Conservation (phyloP, 129 eudicot species). For the Logfia minima region DNA sequence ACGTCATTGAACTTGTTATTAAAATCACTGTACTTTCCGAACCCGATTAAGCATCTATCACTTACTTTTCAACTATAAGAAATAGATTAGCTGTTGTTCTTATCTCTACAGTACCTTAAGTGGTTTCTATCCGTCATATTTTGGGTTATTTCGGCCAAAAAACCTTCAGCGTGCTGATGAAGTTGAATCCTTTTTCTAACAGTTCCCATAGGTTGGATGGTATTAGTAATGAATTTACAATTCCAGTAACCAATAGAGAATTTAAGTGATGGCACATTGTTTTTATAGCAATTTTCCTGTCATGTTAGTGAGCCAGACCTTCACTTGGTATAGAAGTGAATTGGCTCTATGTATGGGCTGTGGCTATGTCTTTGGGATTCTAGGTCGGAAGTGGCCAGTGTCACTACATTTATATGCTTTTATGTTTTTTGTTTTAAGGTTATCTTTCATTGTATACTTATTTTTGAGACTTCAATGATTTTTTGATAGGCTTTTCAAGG, state of each 20-base stretch:
- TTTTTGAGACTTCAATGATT: not conserved
- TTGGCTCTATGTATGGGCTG: not conserved
- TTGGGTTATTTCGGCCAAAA: not conserved
- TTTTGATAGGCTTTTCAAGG: conserved; percentile 69
- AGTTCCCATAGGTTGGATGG: not conserved
- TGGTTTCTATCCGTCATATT: not conserved
- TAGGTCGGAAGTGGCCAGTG: not conserved
- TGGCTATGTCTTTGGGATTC: not conserved
- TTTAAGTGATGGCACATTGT: not conserved
- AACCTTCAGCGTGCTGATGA: not conserved
- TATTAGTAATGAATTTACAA: not conserved
- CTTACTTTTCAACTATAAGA: not conserved
- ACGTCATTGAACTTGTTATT: too few relatives aligned
- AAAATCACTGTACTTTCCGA: too few relatives aligned
- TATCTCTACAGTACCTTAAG: not conserved
- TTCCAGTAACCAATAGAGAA: not conserved
- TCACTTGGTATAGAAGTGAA: not conserved
- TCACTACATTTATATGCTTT: not conserved
- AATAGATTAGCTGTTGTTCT: not conserved
- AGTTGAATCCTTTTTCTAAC: not conserved
- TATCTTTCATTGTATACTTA: conserved; percentile 2
- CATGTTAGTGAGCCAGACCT: not conserved
- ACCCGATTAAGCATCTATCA: not conserved
- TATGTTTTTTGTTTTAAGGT: conserved; percentile 7
- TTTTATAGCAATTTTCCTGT: not conserved